These are phyloP conservation scores for Xylariales sp. DNA, from an alignment of 2,329 filamentous ascomycete species.

Conservation along the genomic window DNA sequence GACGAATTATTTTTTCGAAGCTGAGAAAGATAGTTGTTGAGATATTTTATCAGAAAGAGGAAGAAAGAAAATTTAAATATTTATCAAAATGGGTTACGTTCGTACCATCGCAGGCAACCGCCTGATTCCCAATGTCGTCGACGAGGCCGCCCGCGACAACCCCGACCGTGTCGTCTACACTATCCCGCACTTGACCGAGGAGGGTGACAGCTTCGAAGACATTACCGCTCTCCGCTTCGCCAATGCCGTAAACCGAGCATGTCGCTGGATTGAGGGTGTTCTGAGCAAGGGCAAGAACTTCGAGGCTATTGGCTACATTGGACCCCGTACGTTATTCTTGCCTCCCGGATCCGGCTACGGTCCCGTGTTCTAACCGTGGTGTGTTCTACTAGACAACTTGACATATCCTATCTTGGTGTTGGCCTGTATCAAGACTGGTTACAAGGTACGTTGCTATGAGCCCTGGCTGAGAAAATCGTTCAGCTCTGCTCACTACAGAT, in stretches of 20 bases:
- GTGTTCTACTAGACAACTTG: conserved; percentile 36
- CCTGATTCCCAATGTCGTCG: conserved; percentile 43
- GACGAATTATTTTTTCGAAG: conserved; percentile 4
- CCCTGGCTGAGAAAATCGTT: background rate
- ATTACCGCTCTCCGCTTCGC: conserved; percentile 41
- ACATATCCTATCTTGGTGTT: conserved; percentile 42
- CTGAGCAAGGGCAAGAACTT: conserved; percentile 40
- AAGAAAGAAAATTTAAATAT: background rate
- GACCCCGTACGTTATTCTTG: conserved; percentile 37
- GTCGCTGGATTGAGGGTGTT: conserved; percentile 41
- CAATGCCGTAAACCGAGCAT: conserved; percentile 42
- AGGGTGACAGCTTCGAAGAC: conserved; percentile 42
- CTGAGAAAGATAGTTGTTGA: conserved; percentile 6
- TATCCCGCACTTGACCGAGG: conserved; percentile 41
- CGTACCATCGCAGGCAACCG: conserved; percentile 38
- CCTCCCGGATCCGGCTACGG: background rate
- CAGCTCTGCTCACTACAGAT: conserved; percentile 7
- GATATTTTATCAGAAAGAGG: conserved; percentile 1
- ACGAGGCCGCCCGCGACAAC: conserved; percentile 40
- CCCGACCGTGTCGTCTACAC: conserved; percentile 42
- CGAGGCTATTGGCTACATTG: conserved; percentile 42
- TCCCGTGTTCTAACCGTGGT: conserved; percentile 23
- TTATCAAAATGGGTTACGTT: conserved; percentile 33
- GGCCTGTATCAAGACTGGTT: conserved; percentile 43
- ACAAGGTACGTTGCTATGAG: conserved; percentile 35